Conservation (phyloP, 257 asterid genomes). For the Solanum raphanifolium region DNA sequence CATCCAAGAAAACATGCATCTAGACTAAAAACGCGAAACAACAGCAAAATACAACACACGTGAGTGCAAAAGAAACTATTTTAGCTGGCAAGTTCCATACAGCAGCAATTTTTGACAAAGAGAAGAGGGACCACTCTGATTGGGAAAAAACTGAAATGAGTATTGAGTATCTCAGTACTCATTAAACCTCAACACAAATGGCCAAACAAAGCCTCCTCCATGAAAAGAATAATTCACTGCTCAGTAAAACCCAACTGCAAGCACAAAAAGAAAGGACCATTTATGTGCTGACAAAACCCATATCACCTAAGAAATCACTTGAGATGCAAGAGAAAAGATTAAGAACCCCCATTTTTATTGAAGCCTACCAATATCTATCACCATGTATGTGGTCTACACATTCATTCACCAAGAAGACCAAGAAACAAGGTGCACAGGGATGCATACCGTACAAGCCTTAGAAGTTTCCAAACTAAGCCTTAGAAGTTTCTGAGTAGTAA, state of each 20-base stretch:
- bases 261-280: background rate
- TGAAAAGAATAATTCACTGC: background rate
- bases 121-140: background rate
- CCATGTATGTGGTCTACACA: too few species aligned
- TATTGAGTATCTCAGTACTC: too few species aligned
- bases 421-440: background rate
- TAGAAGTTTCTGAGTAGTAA: too few species aligned
- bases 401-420: too few species aligned
- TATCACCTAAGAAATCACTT: background rate
- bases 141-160: background rate
- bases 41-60: background rate
- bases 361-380: background rate
- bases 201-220: background rate
- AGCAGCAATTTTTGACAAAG: background rate
- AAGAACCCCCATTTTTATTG: background rate
- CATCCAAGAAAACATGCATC: too few species aligned
- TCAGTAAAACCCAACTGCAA: background rate
- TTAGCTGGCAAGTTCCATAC: background rate
- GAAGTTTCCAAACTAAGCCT: background rate
- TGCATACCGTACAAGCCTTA: background rate
- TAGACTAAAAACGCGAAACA: too few species aligned
- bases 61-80: background rate
- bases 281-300: background rate
- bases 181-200: background rate
- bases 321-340: background rate